Percentiles rank a stretch among this genome's conserved stretches.
These are phyloP conservation scores for Moniliophthora roreri DNA, from an alignment of 1,284 basidiomycete genomes.

Conservation along the genomic window DNA sequence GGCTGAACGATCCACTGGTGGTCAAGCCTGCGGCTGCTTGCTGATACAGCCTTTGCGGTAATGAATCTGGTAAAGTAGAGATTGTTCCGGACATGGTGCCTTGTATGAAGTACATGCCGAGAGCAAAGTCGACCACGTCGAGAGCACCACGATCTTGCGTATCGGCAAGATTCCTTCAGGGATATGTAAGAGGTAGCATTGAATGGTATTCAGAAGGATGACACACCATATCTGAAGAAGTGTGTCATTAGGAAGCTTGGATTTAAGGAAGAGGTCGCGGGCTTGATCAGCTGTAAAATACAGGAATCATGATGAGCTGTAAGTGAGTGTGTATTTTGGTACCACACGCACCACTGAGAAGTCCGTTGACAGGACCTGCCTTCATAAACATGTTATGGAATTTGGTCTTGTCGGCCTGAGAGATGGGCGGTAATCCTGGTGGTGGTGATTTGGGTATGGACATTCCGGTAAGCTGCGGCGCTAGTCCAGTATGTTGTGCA, in stretches of 20 bases:
- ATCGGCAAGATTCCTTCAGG: constrained; percentile 85
- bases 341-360: constrained; percentile 60
- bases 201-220: constrained; percentile 1
- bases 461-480: constrained; percentile 51
- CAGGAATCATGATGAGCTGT: too few species aligned
- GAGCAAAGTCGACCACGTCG: constrained; percentile 90
- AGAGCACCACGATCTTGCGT: constrained; percentile 90
- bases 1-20: constrained; percentile 61
- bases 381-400: constrained; percentile 80
- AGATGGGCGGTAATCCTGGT: constrained; percentile 63
- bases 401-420: constrained; percentile 79
- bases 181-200: constrained; percentile 10
- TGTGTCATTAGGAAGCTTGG: constrained; percentile 86
- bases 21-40: constrained; percentile 57
- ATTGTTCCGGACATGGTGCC: constrained; percentile 84
- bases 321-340: too few species aligned
- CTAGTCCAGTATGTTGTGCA: constrained; percentile 46
- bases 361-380: constrained; percentile 72
- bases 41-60: constrained; percentile 93
- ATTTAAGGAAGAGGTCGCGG: constrained; percentile 91
- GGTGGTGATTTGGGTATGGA: constrained; percentile 64
- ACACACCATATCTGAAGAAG: constrained; percentile 92
- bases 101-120: constrained; percentile 97
- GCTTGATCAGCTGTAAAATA: constrained; percentile 77
- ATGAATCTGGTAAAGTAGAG: constrained; percentile 69